Evolutionary conservation across 2,329 filamentous ascomycete species (phyloP).

Genomic region (Coniochaeta sp.): DNA sequence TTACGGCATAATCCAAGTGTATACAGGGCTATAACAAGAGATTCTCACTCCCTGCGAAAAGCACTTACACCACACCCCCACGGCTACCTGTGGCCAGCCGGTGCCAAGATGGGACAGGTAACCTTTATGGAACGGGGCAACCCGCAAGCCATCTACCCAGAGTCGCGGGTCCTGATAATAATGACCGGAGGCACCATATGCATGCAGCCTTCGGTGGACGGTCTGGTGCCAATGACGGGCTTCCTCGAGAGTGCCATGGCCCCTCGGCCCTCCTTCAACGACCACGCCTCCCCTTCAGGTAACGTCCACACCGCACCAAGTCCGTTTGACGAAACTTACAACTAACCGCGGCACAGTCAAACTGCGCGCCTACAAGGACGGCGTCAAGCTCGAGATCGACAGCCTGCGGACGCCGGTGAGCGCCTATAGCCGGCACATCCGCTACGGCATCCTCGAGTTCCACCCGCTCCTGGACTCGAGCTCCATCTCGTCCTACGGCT

Average conservation of each 20-base stretch:
- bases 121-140: slow-evolving; percentile 6
- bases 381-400: slow-evolving; percentile 44
- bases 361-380: slow-evolving; percentile 44
- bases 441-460: slow-evolving; percentile 82
- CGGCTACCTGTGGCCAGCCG: neutral
- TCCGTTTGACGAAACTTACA: neutral
- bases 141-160: slow-evolving; percentile 40
- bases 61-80: neutral
- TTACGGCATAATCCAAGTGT: no score
- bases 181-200: slow-evolving; percentile 89
- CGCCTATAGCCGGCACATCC: slow-evolving; percentile 71
- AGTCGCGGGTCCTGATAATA: slow-evolving; percentile 80
- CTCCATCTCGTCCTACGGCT: slow-evolving; percentile 79
- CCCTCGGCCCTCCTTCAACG: slow-evolving; percentile 79
- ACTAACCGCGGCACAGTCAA: slow-evolving; percentile 28
- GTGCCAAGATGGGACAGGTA: slow-evolving; percentile 7
- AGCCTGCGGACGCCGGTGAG: slow-evolving; percentile 75
- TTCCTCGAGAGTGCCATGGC: slow-evolving; percentile 80
- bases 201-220: slow-evolving; percentile 76
- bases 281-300: slow-evolving; percentile 48
- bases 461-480: slow-evolving; percentile 79
- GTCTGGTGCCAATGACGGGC: slow-evolving; percentile 70
- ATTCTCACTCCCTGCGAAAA: neutral
- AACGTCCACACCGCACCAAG: neutral
- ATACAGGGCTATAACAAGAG: no score